A percentile compares a stretch with the other conserved stretches of the same genome.
phyloP scores from a whole-genome alignment of 768 basidiomycete species.

The Peribolospora baueri region DNA sequence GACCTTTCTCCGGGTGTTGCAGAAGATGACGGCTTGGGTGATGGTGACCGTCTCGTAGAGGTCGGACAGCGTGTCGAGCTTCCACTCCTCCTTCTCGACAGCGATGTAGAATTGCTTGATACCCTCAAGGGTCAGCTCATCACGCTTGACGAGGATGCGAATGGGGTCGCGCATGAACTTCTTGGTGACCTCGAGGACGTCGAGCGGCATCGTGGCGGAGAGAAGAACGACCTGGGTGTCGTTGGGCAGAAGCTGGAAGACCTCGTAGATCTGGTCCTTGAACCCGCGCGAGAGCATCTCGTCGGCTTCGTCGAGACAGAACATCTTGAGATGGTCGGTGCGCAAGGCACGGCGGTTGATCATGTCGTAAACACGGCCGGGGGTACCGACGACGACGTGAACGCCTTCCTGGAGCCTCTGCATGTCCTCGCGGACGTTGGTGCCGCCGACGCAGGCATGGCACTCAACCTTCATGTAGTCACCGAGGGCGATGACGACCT shows the following conservation, averaged over 20 bases:
- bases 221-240: conserved; percentile 91
- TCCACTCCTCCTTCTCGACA: conserved; percentile 99
- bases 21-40: conserved; percentile 97
- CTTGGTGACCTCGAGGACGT: conserved; percentile 95
- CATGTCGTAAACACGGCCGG: conserved; percentile 97
- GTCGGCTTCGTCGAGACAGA: conserved; percentile 82
- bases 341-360: conserved; percentile 78
- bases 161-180: conserved; percentile 99
- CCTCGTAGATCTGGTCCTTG: conserved; percentile 98
- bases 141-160: conserved; percentile 94
- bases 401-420: conserved; percentile 91
- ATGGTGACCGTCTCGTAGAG: conserved; percentile 95
- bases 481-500: conserved; percentile 79
- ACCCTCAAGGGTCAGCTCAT: conserved; percentile 79
- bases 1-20: conserved; percentile 92
- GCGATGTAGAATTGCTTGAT: conserved; percentile 96
- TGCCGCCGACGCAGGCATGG: conserved; percentile 93
- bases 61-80: conserved; percentile 92
- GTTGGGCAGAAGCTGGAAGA: conserved; percentile 88
- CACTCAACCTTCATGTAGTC: conserved; percentile 99
- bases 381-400: conserved; percentile 90
- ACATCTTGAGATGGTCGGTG: conserved; percentile 95
- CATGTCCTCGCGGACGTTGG: conserved; percentile 91
- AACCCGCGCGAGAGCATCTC: conserved; percentile 93
- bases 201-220: conserved; percentile 84